Percentiles rank a stretch among this genome's conserved stretches.
These are phyloP conservation scores for Emergomyces orientalis DNA, from an alignment of 2,329 filamentous ascomycete genomes.

Conservation along the genomic window DNA sequence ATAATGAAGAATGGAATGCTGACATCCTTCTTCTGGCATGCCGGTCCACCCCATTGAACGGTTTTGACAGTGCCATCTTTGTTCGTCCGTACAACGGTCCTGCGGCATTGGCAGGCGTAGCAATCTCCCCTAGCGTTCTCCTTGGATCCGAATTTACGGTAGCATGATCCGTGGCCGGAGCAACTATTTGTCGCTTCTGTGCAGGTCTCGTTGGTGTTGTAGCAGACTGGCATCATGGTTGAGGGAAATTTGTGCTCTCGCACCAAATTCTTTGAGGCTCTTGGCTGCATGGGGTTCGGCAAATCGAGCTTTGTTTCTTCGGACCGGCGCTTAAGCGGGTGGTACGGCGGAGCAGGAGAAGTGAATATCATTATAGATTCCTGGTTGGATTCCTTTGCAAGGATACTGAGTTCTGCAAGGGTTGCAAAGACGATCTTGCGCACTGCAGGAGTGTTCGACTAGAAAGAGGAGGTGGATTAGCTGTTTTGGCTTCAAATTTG, in stretches of 20 bases:
- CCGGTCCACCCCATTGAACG: constrained; percentile 70
- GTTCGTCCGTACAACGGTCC: constrained; percentile 43
- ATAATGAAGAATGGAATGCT: constrained; percentile 86
- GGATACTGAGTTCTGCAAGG: constrained; percentile 37
- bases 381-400: constrained; percentile 44
- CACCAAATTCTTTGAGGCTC: constrained; percentile 19
- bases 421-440: constrained; percentile 1
- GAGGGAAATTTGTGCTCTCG: constrained; percentile 30
- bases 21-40: constrained; percentile 86
- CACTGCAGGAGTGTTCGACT: constrained; percentile 2
- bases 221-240: constrained; percentile 62
- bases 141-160: constrained; percentile 51
- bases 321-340: neutral
- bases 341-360: constrained; percentile 29
- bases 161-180: constrained; percentile 71
- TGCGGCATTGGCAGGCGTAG: constrained; percentile 68
- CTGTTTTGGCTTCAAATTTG: constrained; percentile 29
- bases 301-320: constrained; percentile 7
- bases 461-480: constrained; percentile 34
- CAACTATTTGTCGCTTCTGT: constrained; percentile 63
- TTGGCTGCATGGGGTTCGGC: constrained; percentile 32
- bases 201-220: constrained; percentile 60
- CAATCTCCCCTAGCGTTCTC: constrained; percentile 45
- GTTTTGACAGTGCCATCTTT: constrained; percentile 48
- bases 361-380: constrained; percentile 51